Evolutionary conservation across 164 flowering plant species (phyloP).

Genomic region (Magnolia officinalis): DNA sequence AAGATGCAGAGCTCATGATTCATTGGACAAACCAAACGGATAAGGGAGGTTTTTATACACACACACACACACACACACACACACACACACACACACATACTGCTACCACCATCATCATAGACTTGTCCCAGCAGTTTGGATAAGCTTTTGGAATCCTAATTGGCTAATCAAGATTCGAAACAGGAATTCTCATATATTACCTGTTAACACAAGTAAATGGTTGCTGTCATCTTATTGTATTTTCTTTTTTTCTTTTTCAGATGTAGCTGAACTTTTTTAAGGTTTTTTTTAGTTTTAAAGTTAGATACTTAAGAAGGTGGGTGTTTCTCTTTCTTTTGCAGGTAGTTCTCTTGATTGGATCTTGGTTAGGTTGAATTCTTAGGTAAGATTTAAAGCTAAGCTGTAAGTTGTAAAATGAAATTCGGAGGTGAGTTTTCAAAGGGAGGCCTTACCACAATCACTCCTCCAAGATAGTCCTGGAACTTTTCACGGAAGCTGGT

Average conservation of each 20-base stretch:
- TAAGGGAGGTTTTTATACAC: no score
- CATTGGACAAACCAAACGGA: no score
- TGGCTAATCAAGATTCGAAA: no score
- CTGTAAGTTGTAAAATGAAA: neutral
- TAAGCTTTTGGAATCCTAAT: no score
- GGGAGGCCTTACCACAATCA: constrained; percentile 54
- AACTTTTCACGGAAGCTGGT: constrained; percentile 75
- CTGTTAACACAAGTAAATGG: neutral
- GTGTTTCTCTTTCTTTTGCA: neutral
- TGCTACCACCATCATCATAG: no score
- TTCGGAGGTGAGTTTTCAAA: neutral
- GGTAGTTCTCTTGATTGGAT: neutral
- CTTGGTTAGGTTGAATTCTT: neutral
- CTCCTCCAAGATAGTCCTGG: constrained; percentile 61
- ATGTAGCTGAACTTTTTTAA: neutral
- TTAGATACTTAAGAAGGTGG: neutral
- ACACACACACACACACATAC: no score
- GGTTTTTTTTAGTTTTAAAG: neutral
- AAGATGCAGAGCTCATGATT: no score
- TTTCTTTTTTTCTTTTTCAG: neutral
- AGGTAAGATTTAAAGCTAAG: neutral
- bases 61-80: no score
- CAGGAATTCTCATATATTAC: no score
- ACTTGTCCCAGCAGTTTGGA: no score
- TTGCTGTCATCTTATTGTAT: neutral